These are phyloP conservation scores for Filobasidium floriforme DNA, from an alignment of 768 basidiomycete species.

Conservation along the genomic window DNA sequence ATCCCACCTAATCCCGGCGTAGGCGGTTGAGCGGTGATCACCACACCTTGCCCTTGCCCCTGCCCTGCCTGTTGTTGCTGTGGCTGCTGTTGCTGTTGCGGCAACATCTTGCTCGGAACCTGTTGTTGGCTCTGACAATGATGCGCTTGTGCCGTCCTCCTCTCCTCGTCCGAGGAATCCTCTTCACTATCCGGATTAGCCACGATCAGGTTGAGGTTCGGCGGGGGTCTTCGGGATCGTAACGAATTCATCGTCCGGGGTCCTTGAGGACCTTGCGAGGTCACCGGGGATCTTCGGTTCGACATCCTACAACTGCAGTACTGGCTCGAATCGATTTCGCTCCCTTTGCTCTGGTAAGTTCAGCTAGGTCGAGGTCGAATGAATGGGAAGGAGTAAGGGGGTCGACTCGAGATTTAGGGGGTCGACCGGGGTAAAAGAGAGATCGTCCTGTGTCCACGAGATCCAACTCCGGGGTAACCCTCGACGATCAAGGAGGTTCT, in stretches of 20 bases:
- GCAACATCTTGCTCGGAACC: background rate
- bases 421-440: no score
- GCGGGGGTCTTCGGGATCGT: background rate
- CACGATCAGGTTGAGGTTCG: constrained; percentile 2
- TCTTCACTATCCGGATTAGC: constrained; percentile 7
- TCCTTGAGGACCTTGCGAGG: constrained; percentile 5
- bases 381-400: no score
- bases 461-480: no score
- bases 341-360: no score
- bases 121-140: background rate
- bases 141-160: background rate
- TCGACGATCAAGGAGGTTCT: no score
- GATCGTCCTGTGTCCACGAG: no score
- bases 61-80: background rate
- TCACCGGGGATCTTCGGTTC: background rate
- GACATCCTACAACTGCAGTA: no score
- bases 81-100: background rate
- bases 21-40: constrained; percentile 9
- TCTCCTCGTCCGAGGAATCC: background rate
- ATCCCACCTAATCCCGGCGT: background rate
- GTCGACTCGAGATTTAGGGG: no score
- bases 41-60: background rate
- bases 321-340: no score
- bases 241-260: constrained; percentile 6
- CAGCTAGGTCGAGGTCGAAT: no score